phyloP scores from a whole-genome alignment of 2,329 filamentous ascomycete genomes.

The Pseudopithomyces chartarum region DNA sequence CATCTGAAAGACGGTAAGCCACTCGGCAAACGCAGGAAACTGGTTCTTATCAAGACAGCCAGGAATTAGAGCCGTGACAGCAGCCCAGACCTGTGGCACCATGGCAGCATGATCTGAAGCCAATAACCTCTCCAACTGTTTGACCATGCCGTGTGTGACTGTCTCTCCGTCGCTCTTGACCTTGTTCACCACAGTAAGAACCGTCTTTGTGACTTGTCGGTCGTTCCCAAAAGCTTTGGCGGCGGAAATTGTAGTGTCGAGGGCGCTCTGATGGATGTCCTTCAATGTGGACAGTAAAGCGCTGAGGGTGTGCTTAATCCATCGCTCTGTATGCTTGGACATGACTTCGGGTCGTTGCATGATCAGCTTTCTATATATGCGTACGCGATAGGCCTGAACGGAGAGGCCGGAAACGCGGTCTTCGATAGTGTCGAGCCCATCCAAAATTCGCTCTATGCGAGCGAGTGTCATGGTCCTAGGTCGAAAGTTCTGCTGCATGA shows the following conservation, averaged over 20 bases:
- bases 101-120: conserved; percentile 63
- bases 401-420: conserved; percentile 78
- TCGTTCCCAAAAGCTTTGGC: conserved; percentile 73
- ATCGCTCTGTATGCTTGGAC: conserved; percentile 70
- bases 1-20: conserved; percentile 78
- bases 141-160: conserved; percentile 64
- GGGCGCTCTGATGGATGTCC: conserved; percentile 76
- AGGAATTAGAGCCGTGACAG: conserved; percentile 77
- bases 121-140: conserved; percentile 64
- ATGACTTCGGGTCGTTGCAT: conserved; percentile 74
- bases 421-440: conserved; percentile 73
- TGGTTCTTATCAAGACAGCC: conserved; percentile 60
- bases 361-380: conserved; percentile 78
- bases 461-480: conserved; percentile 73
- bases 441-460: conserved; percentile 72
- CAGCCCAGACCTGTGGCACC: conserved; percentile 89
- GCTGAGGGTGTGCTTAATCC: conserved; percentile 81
- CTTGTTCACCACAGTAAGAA: conserved; percentile 66
- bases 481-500: conserved; percentile 80
- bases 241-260: conserved; percentile 74
- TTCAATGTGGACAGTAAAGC: conserved; percentile 80
- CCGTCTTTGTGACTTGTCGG: conserved; percentile 67
- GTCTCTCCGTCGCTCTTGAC: conserved; percentile 62
- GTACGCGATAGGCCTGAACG: conserved; percentile 75
- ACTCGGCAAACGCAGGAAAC: conserved; percentile 76